Evolutionary conservation across 805 yeast genomes (phyloP).

Genomic region (Diddensiella transvaalensis): DNA sequence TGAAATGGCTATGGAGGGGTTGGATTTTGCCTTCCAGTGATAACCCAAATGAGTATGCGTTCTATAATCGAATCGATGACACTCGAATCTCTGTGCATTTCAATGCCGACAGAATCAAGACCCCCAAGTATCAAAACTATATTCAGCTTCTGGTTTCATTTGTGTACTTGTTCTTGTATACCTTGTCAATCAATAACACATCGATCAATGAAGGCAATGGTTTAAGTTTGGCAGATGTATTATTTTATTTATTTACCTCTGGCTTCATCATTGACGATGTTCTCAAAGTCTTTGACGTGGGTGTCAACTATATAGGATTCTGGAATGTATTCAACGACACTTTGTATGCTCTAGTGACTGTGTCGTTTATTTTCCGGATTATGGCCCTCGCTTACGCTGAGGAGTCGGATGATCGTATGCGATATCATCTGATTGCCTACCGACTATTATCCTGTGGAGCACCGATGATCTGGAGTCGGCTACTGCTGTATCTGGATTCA

Average conservation of each 20-base stretch:
- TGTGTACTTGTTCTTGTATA: conserved; percentile 57
- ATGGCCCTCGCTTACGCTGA: conserved; percentile 31
- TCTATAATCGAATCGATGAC: conserved; percentile 58
- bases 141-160: conserved; percentile 67
- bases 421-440: conserved; percentile 55
- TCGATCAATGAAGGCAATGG: conserved; percentile 9
- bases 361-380: conserved; percentile 55
- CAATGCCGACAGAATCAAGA: conserved; percentile 76
- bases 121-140: conserved; percentile 78
- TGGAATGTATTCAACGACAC: conserved; percentile 76
- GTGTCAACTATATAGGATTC: conserved; percentile 65
- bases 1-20: conserved; percentile 90
- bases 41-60: conserved; percentile 65
- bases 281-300: conserved; percentile 71
- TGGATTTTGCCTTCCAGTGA: conserved; percentile 76
- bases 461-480: conserved; percentile 82
- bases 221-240: conserved; percentile 40
- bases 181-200: conserved; percentile 57
- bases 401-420: conserved; percentile 7
- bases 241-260: conserved; percentile 60
- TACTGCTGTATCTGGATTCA: conserved; percentile 72
- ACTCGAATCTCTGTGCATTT: conserved; percentile 59
- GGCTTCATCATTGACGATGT: conserved; percentile 68
- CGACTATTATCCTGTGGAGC: conserved; percentile 74
- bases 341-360: conserved; percentile 53